phyloP scores from a whole-genome alignment of 768 basidiomycete genomes.

The Aureoboletus auriporus region DNA sequence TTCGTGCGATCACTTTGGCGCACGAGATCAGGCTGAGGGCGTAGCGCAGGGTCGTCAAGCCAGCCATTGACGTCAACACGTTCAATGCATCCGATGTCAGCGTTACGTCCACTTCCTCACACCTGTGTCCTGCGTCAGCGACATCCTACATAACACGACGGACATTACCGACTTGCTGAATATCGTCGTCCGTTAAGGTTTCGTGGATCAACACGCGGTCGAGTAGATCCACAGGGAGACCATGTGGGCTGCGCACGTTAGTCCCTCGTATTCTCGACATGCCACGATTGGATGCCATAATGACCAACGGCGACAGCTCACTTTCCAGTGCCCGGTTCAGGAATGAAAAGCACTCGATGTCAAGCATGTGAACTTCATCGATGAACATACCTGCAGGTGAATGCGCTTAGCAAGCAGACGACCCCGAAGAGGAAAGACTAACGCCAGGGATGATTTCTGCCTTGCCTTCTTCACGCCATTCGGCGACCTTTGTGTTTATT shows the following conservation, averaged over 20 bases:
- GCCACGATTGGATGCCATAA: conserved; percentile 97
- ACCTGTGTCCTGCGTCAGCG: conserved; percentile 38
- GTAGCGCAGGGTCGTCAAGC: conserved; percentile 88
- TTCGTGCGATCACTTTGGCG: conserved; percentile 78
- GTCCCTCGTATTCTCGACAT: conserved; percentile 95
- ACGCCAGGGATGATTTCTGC: conserved; percentile 97
- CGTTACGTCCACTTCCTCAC: conserved; percentile 93
- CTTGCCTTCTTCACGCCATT: conserved; percentile 99
- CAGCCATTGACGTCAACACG: conserved; percentile 86
- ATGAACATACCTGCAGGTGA: conserved; percentile 78
- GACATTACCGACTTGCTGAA: conserved; percentile 78
- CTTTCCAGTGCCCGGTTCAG: conserved; percentile 93
- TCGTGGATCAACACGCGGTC: conserved; percentile 93
- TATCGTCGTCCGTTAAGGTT: conserved; percentile 80
- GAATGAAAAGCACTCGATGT: conserved; percentile 99
- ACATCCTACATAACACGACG: neutral
- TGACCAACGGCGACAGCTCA: conserved; percentile 90
- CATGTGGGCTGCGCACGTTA: conserved; percentile 91
- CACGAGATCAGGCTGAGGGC: conserved; percentile 94
- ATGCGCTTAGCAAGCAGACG: neutral
- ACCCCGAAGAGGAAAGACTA: conserved; percentile 25
- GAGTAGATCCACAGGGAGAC: conserved; percentile 89
- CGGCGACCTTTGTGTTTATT: conserved; percentile 94
- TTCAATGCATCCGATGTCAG: conserved; percentile 67
- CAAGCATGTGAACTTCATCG: conserved; percentile 99